These are phyloP conservation scores for Scolecobasidium constrictum DNA, from an alignment of 2,329 filamentous ascomycete genomes.

Conservation along the genomic window DNA sequence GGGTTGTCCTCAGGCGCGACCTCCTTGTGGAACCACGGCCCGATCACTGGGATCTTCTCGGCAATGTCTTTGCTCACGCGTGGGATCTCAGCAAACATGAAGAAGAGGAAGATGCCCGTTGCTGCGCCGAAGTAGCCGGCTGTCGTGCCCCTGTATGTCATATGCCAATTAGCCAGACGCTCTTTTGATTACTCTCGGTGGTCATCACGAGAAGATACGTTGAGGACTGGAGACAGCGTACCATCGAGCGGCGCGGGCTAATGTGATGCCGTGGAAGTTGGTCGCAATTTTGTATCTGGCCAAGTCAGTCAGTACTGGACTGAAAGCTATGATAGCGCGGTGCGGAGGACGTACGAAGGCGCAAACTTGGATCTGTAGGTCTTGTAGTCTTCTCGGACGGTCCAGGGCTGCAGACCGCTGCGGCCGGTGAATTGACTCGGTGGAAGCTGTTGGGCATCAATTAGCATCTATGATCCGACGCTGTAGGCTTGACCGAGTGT, in stretches of 20 bases:
- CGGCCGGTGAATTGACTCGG: constrained; percentile 1
- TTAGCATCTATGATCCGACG: no score
- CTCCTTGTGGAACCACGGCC: constrained; percentile 44
- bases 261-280: constrained; percentile 40
- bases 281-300: constrained; percentile 38
- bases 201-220: background rate
- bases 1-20: constrained; percentile 54
- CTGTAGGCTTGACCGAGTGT: no score
- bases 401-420: constrained; percentile 21
- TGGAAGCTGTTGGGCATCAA: background rate
- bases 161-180: background rate
- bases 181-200: background rate
- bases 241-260: constrained; percentile 30
- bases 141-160: constrained; percentile 19
- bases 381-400: constrained; percentile 29
- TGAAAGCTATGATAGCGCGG: no score
- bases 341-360: constrained; percentile 40
- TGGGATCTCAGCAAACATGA: constrained; percentile 55
- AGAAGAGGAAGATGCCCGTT: constrained; percentile 48
- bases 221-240: constrained; percentile 25
- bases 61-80: constrained; percentile 52
- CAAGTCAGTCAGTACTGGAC: constrained; percentile 14
- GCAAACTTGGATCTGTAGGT: constrained; percentile 47
- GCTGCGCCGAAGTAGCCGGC: constrained; percentile 45
- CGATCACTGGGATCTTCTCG: constrained; percentile 48